phyloP scores from a whole-genome alignment of 352 stramenopile species.

The Phytopythium kandeliae region DNA sequence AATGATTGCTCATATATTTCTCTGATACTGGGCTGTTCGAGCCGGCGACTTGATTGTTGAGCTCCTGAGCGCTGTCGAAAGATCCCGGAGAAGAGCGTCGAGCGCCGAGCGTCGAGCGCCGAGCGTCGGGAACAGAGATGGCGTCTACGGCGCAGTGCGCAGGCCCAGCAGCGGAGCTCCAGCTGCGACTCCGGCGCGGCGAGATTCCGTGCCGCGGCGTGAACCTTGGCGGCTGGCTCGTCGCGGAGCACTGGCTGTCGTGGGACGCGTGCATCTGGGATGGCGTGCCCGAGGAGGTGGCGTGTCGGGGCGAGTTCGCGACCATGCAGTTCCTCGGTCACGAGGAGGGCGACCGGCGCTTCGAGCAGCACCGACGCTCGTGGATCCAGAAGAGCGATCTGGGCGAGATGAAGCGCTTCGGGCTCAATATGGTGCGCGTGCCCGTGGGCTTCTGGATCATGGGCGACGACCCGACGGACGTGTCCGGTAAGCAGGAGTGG shows the following conservation, averaged over 20 bases:
- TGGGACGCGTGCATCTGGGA: conserved; percentile 77
- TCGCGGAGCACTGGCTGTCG: conserved; percentile 84
- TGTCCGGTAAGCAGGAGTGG: conserved; percentile 42
- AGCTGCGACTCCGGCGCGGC: conserved; percentile 25
- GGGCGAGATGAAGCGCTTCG: conserved; percentile 42
- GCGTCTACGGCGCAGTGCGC: not conserved
- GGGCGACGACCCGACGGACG: conserved; percentile 29
- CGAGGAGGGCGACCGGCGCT: conserved; percentile 38
- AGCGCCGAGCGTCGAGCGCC: too few species aligned
- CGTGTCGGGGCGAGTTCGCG: conserved; percentile 35
- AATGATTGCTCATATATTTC: too few species aligned
- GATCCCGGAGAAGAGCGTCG: too few species aligned
- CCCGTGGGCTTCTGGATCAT: conserved; percentile 81
- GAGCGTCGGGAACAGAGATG: not conserved
- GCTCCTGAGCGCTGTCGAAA: too few species aligned
- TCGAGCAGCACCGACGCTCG: conserved; percentile 67
- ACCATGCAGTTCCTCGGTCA: conserved; percentile 50
- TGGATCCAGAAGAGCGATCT: conserved; percentile 82
- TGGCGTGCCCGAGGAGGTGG: conserved; percentile 54
- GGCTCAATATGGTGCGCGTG: conserved; percentile 76
- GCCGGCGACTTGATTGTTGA: too few species aligned
- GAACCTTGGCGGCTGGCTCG: conserved; percentile 84
- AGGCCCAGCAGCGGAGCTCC: conserved; percentile 6
- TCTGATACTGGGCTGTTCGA: too few species aligned
- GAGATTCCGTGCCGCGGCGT: conserved; percentile 47